phyloP scores from a whole-genome alignment of 306 rosid genomes.

The Corylus heterophylla region DNA sequence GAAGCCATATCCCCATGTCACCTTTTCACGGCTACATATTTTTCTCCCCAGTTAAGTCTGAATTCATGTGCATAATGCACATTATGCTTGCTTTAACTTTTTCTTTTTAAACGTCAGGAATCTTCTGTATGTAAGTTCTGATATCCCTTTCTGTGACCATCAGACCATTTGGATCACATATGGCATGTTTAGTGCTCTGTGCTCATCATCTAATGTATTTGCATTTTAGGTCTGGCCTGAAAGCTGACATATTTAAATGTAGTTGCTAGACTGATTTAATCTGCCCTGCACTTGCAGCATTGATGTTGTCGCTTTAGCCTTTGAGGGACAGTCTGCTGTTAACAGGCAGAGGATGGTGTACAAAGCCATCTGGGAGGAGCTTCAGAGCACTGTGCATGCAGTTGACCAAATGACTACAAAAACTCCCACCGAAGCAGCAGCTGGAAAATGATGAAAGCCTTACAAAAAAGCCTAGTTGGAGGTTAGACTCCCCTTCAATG shows the following conservation, averaged over 20 bases:
- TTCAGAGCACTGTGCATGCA: slow-evolving; percentile 85
- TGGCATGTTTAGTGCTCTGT: not conserved
- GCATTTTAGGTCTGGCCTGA: not conserved
- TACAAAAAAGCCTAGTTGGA: not conserved
- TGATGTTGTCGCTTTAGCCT: slow-evolving; percentile 68
- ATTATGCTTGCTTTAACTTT: not conserved
- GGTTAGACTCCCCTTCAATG: not conserved
- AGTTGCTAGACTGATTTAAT: not conserved
- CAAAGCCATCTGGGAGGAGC: slow-evolving; percentile 98
- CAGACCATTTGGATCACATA: not conserved
- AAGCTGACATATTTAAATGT: not conserved
- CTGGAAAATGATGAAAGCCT: slow-evolving; percentile 24
- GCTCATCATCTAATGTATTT: not conserved
- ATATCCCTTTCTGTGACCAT: not conserved
- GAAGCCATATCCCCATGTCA: not conserved
- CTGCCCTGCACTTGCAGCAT: slow-evolving; percentile 52
- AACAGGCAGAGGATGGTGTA: slow-evolving; percentile 97
- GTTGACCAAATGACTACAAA: slow-evolving; percentile 93
- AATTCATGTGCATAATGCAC: not conserved
- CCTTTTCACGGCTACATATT: not conserved
- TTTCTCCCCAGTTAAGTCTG: not conserved
- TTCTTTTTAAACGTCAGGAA: no score
- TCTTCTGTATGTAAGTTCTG: no score
- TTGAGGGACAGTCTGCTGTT: slow-evolving; percentile 90
- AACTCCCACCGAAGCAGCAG: slow-evolving; percentile 76